Evolutionary conservation across 768 basidiomycete species (phyloP), one percentile per base, ranked within the genome.

Genomic region (Naganishia antarctica): DNA sequence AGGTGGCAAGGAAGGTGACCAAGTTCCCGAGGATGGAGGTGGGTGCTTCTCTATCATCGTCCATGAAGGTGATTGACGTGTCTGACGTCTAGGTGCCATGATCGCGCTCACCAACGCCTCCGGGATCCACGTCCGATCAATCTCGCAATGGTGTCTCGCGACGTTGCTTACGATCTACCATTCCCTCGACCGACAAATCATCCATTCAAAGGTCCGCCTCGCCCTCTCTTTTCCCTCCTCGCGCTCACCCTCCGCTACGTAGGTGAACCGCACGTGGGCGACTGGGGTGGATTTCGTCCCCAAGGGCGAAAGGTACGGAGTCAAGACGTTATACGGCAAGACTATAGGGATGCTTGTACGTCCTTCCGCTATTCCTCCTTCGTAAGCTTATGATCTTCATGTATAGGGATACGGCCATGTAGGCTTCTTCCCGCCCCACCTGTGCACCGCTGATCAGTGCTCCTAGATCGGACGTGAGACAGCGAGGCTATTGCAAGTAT

Each of bases 291-390:
- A 75, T n/a, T 45, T 67, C 28, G 47, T 41, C 41, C 0, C 11
- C 26, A 47, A 37, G n/a, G 29, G 69, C 60, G 32, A 65, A 32
- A 37, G 59, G 3, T 76, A 73, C 44, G 69, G 46, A 53, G 69
- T 70, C 9, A 41, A 70, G 15, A 68, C 70, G 3, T 37, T 76
- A 11, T 63, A 70, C 21, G 76, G 76, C 16, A 75, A 75, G 67
- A 78, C 76, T 13, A 71, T 73, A 12, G 76, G 76, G 29, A 47
- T 78, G 48, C 67, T 78, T 23, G 74, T 75, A 47, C 64, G 74
- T 69, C 12, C 7, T 44, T 2, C n/a, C 32, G 50, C 16, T 28
- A 49, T 15, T 41, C 31, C n/a, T 11, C 29, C 34, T 23, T 40
- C 18, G 21, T 41, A 25, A 68, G 61, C 16, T 32, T 13, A 29